Percentiles rank a stretch among this genome's conserved stretches.
Evolutionary conservation across 225 moss, liverwort and hornwort species (phyloP).

Genomic region (Antitrichia curtipendula): DNA sequence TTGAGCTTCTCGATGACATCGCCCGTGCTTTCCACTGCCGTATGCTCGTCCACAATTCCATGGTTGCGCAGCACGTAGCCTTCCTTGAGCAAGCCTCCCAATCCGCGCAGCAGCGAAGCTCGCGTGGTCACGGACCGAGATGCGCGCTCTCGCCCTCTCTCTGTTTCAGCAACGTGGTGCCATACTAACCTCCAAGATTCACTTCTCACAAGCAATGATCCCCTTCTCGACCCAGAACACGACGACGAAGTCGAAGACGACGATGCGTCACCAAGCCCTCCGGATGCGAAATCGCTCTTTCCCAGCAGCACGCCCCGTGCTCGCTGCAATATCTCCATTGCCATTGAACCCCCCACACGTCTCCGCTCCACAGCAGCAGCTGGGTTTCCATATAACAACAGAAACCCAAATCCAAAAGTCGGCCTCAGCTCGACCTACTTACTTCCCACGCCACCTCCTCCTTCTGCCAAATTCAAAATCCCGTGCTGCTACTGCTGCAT

Average conservation of each 20-base stretch:
- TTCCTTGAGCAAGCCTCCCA: constrained; percentile 16
- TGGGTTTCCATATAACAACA: constrained; percentile 10
- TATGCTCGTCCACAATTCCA: constrained; percentile 8
- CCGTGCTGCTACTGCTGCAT: background rate
- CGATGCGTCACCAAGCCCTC: background rate
- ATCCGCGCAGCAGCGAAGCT: constrained; percentile 2
- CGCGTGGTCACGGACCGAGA: constrained; percentile 13
- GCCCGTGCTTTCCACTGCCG: constrained; percentile 4
- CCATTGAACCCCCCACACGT: background rate
- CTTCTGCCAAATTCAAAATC: background rate
- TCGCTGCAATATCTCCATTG: constrained; percentile 11
- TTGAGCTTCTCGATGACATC: constrained; percentile 35
- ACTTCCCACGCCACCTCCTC: background rate
- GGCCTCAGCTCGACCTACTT: constrained; percentile 1
- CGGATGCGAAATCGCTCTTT: background rate
- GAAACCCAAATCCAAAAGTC: constrained; percentile 16
- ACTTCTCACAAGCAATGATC: background rate
- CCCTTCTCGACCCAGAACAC: background rate
- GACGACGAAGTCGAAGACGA: background rate
- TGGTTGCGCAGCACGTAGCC: constrained; percentile 23
- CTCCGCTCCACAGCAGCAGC: background rate
- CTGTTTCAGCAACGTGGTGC: background rate
- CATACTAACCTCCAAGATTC: background rate
- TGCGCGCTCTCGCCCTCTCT: background rate
- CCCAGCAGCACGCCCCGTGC: background rate